phyloP scores from a whole-genome alignment of 1,284 basidiomycete species.

The Ustilago lituana region DNA sequence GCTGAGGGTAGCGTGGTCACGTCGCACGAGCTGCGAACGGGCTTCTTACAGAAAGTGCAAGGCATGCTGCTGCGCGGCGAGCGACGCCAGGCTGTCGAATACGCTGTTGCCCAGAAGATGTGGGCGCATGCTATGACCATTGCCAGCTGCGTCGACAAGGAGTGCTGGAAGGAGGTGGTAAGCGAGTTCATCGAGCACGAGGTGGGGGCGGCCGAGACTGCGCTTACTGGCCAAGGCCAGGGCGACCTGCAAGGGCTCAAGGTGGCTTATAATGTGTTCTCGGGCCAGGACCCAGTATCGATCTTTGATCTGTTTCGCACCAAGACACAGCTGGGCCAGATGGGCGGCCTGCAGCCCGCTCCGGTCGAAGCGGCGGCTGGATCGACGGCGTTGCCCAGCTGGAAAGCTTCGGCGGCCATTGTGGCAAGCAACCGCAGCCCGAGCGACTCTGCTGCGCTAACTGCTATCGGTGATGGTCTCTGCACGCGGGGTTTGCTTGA shows the following conservation, averaged over 20 bases:
- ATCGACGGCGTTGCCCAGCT: conserved; percentile 76
- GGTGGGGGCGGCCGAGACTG: conserved; percentile 68
- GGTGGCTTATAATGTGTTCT: conserved; percentile 64
- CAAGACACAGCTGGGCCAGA: conserved; percentile 46
- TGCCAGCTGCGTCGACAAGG: conserved; percentile 89
- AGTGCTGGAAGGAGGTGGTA: conserved; percentile 90
- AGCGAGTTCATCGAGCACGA: conserved; percentile 85
- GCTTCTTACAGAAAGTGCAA: conserved; percentile 61
- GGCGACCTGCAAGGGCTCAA: conserved; percentile 60
- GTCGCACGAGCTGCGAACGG: conserved; percentile 51
- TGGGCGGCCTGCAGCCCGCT: conserved; percentile 27
- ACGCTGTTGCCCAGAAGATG: conserved; percentile 84
- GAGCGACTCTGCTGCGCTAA: conserved; percentile 77
- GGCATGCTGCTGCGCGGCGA: conserved; percentile 73
- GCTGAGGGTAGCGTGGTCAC: conserved; percentile 38
- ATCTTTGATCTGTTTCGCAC: conserved; percentile 59
- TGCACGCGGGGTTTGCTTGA: conserved; percentile 78
- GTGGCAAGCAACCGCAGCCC: conserved; percentile 79
- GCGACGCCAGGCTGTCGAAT: conserved; percentile 84
- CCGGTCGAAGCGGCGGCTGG: conserved; percentile 69
- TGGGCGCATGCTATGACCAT: conserved; percentile 98
- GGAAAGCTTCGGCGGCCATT: conserved; percentile 87
- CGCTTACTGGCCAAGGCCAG: conserved; percentile 16
- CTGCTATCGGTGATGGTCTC: conserved; percentile 86
- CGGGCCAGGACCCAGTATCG: conserved; percentile 54